These are phyloP conservation scores for Angomonas desouzai DNA, from an alignment of 208 protist genomes.

Conservation along the genomic window DNA sequence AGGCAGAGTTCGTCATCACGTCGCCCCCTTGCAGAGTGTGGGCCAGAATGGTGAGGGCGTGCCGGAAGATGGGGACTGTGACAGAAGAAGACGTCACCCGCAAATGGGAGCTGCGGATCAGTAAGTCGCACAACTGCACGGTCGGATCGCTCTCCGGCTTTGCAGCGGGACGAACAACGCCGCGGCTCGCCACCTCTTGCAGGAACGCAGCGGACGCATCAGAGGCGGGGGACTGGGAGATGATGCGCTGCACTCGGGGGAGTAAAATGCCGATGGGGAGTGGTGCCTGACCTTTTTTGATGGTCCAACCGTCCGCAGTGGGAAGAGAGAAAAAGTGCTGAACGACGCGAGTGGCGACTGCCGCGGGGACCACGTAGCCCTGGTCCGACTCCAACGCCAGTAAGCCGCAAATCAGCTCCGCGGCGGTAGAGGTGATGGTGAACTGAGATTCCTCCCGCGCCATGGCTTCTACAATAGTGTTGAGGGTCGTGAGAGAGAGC, in stretches of 20 bases:
- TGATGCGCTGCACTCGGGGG: slow-evolving; percentile 16
- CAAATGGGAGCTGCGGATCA: slow-evolving; percentile 67
- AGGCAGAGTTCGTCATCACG: slow-evolving; percentile 8
- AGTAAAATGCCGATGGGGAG: slow-evolving; percentile 22
- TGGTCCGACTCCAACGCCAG: slow-evolving; percentile 16
- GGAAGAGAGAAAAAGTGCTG: slow-evolving; percentile 41
- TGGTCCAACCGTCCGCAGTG: slow-evolving; percentile 7
- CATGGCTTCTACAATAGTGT: slow-evolving; percentile 68
- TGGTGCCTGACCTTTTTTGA: slow-evolving; percentile 14
- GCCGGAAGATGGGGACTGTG: slow-evolving; percentile 53
- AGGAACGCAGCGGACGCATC: slow-evolving; percentile 44
- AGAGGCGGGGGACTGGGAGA: slow-evolving; percentile 10
- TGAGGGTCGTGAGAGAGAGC: slow-evolving; percentile 54
- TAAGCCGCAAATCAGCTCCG: slow-evolving; percentile 49
- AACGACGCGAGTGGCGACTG: slow-evolving; percentile 25
- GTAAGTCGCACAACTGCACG: slow-evolving; percentile 38
- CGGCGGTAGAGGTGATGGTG: slow-evolving; percentile 35
- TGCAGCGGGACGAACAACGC: slow-evolving; percentile 14
- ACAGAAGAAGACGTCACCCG: slow-evolving; percentile 27
- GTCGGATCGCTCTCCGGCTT: slow-evolving; percentile 26
- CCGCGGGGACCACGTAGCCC: slow-evolving; percentile 28
- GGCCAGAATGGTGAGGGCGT: slow-evolving; percentile 51
- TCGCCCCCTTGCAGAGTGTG: slow-evolving; percentile 40
- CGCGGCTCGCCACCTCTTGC: slow-evolving; percentile 46
- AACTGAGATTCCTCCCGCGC: slow-evolving; percentile 55